These are phyloP conservation scores for Candida awuae DNA, from an alignment of 805 yeast species.

Conservation along the genomic window DNA sequence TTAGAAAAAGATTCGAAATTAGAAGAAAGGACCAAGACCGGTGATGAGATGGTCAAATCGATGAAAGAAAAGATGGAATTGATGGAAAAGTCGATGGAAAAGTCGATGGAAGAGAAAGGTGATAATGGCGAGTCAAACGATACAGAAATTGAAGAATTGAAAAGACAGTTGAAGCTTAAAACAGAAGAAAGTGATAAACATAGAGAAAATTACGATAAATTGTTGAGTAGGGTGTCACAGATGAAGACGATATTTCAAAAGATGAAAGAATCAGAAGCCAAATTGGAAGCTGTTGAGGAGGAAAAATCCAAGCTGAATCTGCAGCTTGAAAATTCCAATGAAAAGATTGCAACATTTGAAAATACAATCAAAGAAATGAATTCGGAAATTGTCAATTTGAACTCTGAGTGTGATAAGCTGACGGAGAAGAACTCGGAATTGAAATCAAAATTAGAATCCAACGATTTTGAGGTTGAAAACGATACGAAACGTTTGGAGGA, in stretches of 20 bases:
- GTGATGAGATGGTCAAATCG: conserved; percentile 1
- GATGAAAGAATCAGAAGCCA: conserved; percentile 63
- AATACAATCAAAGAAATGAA: conserved; percentile 12
- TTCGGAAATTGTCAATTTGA: conserved; percentile 35
- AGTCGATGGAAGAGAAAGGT: not conserved
- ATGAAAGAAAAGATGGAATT: not conserved
- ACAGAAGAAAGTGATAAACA: conserved; percentile 49
- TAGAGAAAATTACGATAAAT: conserved; percentile 51
- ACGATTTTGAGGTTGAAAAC: conserved; percentile 33
- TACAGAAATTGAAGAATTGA: not conserved
- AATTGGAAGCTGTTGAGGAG: conserved; percentile 34
- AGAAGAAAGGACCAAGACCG: not conserved
- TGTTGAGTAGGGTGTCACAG: conserved; percentile 55
- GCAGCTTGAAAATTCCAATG: conserved; percentile 24
- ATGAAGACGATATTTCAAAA: conserved; percentile 68
- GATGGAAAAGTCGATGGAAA: not conserved
- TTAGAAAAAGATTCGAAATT: not conserved
- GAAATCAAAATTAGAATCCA: conserved; percentile 31
- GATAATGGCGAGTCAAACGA: not conserved
- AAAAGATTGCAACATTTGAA: conserved; percentile 2
- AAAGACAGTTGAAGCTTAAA: conserved; percentile 27
- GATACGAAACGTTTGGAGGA: conserved; percentile 37
- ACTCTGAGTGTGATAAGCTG: conserved; percentile 47
- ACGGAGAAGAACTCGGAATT: conserved; percentile 32
- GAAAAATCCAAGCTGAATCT: conserved; percentile 28